Percentiles rank a stretch among this genome's conserved stretches.
Evolutionary conservation across 2,329 filamentous ascomycete genomes (phyloP).

Genomic region (Aspergillus terreus): DNA sequence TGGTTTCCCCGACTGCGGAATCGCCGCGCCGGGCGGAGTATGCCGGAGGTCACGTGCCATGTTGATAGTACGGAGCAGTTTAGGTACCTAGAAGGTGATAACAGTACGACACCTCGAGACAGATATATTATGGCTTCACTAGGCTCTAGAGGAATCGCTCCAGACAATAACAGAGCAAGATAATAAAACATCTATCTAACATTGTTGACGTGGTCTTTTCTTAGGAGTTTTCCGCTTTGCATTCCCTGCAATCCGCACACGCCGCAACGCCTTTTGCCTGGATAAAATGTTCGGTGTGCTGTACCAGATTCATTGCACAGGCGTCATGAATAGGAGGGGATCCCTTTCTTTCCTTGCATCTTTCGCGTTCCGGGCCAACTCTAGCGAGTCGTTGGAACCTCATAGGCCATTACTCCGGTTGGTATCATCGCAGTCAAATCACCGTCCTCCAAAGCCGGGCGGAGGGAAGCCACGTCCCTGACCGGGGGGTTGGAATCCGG

Average conservation of each 20-base stretch:
- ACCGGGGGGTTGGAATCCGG: slow-evolving; percentile 70
- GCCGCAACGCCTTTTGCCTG: slow-evolving; percentile 40
- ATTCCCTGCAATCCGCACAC: slow-evolving; percentile 36
- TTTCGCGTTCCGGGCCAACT: neutral
- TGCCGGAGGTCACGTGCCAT: slow-evolving; percentile 18
- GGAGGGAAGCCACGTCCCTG: slow-evolving; percentile 51
- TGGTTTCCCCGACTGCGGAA: slow-evolving; percentile 16
- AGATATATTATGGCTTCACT: slow-evolving; percentile 14
- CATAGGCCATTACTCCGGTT: slow-evolving; percentile 22
- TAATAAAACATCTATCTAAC: slow-evolving; percentile 14
- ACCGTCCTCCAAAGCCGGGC: slow-evolving; percentile 47
- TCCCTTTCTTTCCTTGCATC: slow-evolving; percentile 8
- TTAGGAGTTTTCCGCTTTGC: slow-evolving; percentile 22
- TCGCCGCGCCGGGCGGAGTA: slow-evolving; percentile 17
- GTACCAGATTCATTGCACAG: slow-evolving; percentile 20
- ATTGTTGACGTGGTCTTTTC: slow-evolving; percentile 12
- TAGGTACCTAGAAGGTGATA: too few relatives aligned
- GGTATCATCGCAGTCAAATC: slow-evolving; percentile 18
- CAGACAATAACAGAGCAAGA: neutral
- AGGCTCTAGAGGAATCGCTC: slow-evolving; percentile 9
- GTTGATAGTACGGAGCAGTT: too few relatives aligned
- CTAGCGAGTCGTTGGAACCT: slow-evolving; percentile 15
- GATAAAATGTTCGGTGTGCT: slow-evolving; percentile 26
- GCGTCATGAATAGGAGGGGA: slow-evolving; percentile 13
- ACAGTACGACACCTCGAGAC: neutral